Percentiles rank a stretch among this genome's conserved stretches.
Evolutionary conservation across 164 flowering plant genomes (phyloP).

Genomic region (Platanus orientalis): DNA sequence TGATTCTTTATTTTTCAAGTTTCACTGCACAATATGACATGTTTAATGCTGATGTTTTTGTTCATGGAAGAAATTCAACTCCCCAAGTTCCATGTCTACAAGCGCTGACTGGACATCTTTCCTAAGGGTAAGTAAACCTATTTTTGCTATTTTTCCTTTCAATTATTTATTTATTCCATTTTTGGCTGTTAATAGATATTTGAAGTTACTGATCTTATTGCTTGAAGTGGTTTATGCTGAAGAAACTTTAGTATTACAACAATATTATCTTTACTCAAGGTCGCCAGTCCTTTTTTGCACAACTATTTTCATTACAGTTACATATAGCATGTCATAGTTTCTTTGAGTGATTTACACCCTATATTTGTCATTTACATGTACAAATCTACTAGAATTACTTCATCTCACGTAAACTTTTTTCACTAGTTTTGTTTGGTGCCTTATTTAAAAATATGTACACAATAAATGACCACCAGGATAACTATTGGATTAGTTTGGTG

Average conservation of each 20-base stretch:
- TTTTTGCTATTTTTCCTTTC: constrained; percentile 4
- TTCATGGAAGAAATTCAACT: constrained; percentile 66
- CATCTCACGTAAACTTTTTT: too few species aligned
- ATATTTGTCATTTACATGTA: not conserved
- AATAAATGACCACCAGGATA: not conserved
- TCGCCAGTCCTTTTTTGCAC: not conserved
- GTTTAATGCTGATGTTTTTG: not conserved
- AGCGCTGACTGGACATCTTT: constrained; percentile 73
- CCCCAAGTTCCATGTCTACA: constrained; percentile 75
- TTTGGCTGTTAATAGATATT: too few species aligned
- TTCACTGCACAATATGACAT: not conserved
- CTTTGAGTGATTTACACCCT: too few species aligned
- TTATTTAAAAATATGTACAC: not conserved
- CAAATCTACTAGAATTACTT: too few species aligned
- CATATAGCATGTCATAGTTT: not conserved
- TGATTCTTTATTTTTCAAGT: not conserved
- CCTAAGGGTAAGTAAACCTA: constrained; percentile 51
- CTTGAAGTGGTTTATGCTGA: not conserved
- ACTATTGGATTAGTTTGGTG: not conserved
- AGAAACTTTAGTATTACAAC: not conserved
- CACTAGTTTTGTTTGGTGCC: too few species aligned
- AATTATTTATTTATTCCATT: not conserved
- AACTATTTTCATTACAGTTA: not conserved
- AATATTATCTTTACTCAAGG: not conserved
- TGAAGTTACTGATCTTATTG: not conserved